Percentiles rank a stretch among this genome's conserved stretches.
Evolutionary conservation across 208 protist species (phyloP).

Genomic region (Acanthamoeba castellanii): DNA sequence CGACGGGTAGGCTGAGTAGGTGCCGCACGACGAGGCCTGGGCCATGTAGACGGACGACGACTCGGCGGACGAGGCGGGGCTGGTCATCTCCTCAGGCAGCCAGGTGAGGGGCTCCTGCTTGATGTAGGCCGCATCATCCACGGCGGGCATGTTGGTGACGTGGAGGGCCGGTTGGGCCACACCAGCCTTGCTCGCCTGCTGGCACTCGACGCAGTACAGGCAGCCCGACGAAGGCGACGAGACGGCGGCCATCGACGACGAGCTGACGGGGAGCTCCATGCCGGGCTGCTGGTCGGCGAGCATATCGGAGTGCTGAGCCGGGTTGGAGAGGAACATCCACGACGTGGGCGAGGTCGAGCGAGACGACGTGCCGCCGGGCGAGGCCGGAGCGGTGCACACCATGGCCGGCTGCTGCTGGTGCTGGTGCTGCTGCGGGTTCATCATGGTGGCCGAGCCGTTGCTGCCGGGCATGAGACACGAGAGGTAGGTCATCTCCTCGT

Average conservation of each 20-base stretch:
- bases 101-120: conserved; percentile 59
- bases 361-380: conserved; percentile 22
- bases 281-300: conserved; percentile 6
- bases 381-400: not conserved
- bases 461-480: conserved; percentile 1
- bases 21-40: not conserved
- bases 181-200: not conserved
- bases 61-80: not conserved
- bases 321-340: conserved; percentile 69
- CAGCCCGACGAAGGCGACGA: not conserved
- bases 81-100: conserved; percentile 57
- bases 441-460: not conserved
- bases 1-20: not conserved
- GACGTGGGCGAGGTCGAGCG: conserved; percentile 29
- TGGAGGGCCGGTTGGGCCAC: not conserved
- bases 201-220: conserved; percentile 54
- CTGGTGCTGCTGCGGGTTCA: not conserved
- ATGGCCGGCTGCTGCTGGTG: not conserved
- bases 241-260: not conserved
- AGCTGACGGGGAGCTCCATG: not conserved
- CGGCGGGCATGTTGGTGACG: not conserved
- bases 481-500: conserved; percentile 57
- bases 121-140: conserved; percentile 41
- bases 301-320: not conserved
- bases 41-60: not conserved